These are phyloP conservation scores for Nicotiana attenuata DNA, from an alignment of 257 asterid genomes.

Conservation along the genomic window DNA sequence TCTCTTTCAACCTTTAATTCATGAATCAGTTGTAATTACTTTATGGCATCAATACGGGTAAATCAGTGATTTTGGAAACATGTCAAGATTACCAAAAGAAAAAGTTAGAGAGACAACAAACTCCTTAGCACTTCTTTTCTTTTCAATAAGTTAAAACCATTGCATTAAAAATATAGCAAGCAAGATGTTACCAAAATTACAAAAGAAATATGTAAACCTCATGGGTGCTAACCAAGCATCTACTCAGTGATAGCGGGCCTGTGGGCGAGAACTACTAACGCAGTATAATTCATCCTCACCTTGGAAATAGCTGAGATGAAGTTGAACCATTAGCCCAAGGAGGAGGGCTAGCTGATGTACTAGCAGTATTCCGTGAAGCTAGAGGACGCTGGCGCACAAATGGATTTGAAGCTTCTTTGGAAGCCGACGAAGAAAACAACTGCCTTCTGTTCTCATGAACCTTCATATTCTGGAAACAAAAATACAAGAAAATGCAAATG, in stretches of 20 bases:
- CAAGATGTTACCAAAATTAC: not conserved
- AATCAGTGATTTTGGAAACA: not conserved
- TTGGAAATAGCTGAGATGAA: slow-evolving; percentile 48
- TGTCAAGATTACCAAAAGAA: not conserved
- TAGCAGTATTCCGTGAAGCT: slow-evolving; percentile 49
- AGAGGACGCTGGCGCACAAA: slow-evolving; percentile 90
- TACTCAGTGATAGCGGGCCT: not conserved
- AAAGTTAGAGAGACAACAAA: not conserved
- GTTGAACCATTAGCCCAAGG: slow-evolving; percentile 64
- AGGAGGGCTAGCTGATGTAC: slow-evolving; percentile 56
- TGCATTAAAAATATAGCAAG: not conserved
- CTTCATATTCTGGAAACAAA: slow-evolving; percentile 59
- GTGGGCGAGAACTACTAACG: not conserved
- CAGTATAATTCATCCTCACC: slow-evolving; percentile 33
- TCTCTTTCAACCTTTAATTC: not conserved
- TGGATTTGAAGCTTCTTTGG: slow-evolving; percentile 71
- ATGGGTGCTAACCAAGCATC: not conserved
- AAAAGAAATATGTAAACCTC: not conserved
- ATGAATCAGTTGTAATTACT: not conserved
- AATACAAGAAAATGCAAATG: slow-evolving; percentile 2
- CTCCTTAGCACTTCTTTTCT: not conserved
- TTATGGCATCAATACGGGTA: not conserved
- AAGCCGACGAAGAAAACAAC: slow-evolving; percentile 57
- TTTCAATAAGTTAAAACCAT: not conserved
- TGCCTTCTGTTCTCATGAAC: slow-evolving; percentile 85